Evolutionary conservation across 345 rosid genomes (phyloP).

Genomic region (Isatis tinctoria): DNA sequence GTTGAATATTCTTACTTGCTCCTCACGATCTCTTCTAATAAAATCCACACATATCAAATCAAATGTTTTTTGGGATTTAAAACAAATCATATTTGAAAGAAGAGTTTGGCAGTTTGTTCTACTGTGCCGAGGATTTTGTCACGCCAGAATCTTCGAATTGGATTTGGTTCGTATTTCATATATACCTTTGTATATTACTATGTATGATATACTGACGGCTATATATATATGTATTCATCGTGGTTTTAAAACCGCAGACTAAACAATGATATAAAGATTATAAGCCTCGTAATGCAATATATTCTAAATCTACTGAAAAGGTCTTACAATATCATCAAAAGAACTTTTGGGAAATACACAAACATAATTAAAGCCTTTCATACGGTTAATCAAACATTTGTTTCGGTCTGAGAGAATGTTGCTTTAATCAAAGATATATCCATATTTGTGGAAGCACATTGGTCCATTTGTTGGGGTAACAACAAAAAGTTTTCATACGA

Average conservation of each 20-base stretch:
- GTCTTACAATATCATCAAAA: not conserved
- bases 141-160: slow-evolving; percentile 10
- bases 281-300: not conserved
- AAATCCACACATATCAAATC: not conserved
- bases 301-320: not conserved
- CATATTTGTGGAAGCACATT: not conserved
- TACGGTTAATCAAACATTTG: not conserved
- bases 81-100: not conserved
- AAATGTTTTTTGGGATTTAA: not conserved
- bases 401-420: not conserved
- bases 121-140: no score
- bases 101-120: not conserved
- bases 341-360: not conserved
- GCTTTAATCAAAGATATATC: not conserved
- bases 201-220: not conserved
- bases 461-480: not conserved
- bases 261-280: not conserved
- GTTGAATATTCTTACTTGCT: no score
- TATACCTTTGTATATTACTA: not conserved
- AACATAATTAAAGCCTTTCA: not conserved
- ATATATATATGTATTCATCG: not conserved
- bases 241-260: not conserved
- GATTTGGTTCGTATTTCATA: not conserved
- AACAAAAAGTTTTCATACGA: not conserved
- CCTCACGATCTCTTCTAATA: no score